Base-by-base conservation (phyloP, 1,284 basidiomycete genomes). In the Sporisorium scitamineum region DNA sequence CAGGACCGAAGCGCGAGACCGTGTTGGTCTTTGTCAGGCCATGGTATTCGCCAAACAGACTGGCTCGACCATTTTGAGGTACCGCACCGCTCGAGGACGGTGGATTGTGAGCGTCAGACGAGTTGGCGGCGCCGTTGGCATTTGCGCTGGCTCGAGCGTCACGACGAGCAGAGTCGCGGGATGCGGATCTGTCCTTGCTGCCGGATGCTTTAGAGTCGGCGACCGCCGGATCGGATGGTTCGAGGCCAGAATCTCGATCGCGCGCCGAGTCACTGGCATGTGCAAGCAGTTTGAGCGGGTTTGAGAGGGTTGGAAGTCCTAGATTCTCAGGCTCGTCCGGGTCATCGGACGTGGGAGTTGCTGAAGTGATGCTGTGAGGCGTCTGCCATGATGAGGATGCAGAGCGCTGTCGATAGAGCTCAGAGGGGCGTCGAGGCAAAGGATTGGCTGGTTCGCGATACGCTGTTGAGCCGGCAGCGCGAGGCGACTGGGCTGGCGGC, bases 301-400 rank as follows among this genome's bases (percentile, higher is more conserved):
- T 78, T 9, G 64, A 70, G 16, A 78, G 60, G 7, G 68, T 76
- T 10, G 72, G 76, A n/a, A 78, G 53, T 8, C 76, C 76, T 2
- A 76, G 57, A 27, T 78, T 76, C 29, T 78, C 70, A 2, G 75
- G 71, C 48, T 78, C 70, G 22, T 78, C 75, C 14, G 70, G 71
- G 18, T 78, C 75, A 24, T 67, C 64, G 0, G 64, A 63, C 0
- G 73, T 71, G 0, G 73, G 73, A n/a, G 73, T 70, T 6, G 71
- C 71, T 11, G 71, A 65, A 24, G 71, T 20, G 53, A 74, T 69
- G 47, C 62, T 68, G 16, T 63, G 59, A 11, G 63, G 52, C 7
- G 70, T 60, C 32, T 67, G 65, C 57, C 61, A 64, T 3, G 64
- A 63, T 2, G 61, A 62, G 3, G 70, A 73, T 6, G 65, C 24